A percentile compares a stretch with the other conserved stretches of the same genome.
Conservation (phyloP, 108 stramenopile genomes). For the Conticribra weissflogii region DNA sequence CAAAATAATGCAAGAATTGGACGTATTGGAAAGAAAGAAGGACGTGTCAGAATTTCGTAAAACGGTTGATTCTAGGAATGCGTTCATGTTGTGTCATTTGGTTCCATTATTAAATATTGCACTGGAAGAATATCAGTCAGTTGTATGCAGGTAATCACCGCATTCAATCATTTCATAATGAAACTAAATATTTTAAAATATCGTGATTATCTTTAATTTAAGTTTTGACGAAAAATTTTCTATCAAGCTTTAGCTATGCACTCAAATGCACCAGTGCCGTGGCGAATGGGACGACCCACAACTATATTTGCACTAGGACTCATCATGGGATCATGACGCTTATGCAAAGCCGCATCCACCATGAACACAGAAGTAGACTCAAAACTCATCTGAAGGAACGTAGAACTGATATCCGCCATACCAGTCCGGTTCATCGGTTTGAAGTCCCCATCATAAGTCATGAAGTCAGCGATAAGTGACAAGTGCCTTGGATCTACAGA, state of each 20-base stretch:
- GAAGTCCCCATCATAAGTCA: slow-evolving; percentile 97
- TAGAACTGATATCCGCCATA: slow-evolving; percentile 88
- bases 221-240: too few species aligned
- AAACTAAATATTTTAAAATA: too few species aligned
- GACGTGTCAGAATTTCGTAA: slow-evolving; percentile 12
- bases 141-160: slow-evolving; percentile 23
- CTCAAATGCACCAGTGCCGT: slow-evolving; percentile 95
- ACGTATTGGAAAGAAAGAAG: slow-evolving; percentile 28
- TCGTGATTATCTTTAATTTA: too few species aligned
- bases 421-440: slow-evolving; percentile 96
- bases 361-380: slow-evolving; percentile 98
- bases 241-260: slow-evolving; percentile 48
- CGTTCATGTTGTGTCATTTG: slow-evolving; percentile 58
- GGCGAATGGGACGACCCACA: slow-evolving; percentile 87
- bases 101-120: slow-evolving; percentile 61
- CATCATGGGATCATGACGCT: slow-evolving; percentile 70
- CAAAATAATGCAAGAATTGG: slow-evolving; percentile 51
- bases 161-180: too few species aligned
- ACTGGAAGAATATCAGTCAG: slow-evolving; percentile 41
- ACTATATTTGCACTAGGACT: slow-evolving; percentile 95
- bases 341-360: slow-evolving; percentile 87
- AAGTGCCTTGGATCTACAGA: slow-evolving; percentile 97
- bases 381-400: slow-evolving; percentile 98
- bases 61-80: slow-evolving; percentile 32
- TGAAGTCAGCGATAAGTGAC: slow-evolving; percentile 97